These are phyloP conservation scores for Stramenopiles sp. DNA, from an alignment of 352 stramenopile genomes.

Conservation along the genomic window DNA sequence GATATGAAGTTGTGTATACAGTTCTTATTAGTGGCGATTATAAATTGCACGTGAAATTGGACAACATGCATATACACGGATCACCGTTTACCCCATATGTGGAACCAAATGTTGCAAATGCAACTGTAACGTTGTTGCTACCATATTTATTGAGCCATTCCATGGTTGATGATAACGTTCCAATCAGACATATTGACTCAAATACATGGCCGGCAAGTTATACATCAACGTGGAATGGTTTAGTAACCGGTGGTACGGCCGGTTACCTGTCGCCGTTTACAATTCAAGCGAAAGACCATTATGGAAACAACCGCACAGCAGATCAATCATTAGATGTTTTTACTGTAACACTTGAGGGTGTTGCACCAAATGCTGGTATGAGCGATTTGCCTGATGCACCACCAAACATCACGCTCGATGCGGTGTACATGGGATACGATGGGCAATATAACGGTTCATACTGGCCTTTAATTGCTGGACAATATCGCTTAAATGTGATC, in stretches of 20 bases:
- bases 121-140: not conserved
- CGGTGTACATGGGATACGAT: not conserved
- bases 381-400: not conserved
- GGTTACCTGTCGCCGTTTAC: not conserved
- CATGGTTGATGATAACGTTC: not conserved
- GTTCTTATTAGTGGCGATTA: slow-evolving; percentile 19
- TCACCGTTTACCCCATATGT: slow-evolving; percentile 20
- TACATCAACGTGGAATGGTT: not conserved
- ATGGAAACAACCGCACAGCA: not conserved
- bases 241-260: not conserved
- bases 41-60: slow-evolving; percentile 21
- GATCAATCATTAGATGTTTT: not conserved
- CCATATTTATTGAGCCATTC: not conserved
- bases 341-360: not conserved
- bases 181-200: not conserved
- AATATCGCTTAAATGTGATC: not conserved
- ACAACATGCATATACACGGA: slow-evolving; percentile 25
- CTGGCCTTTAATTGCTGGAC: not conserved
- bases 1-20: slow-evolving; percentile 12
- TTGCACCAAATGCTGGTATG: not conserved
- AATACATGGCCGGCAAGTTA: not conserved
- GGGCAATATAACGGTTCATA: not conserved
- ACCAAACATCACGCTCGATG: not conserved
- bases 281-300: not conserved
- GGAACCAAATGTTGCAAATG: slow-evolving; percentile 7